Percentiles rank a stretch among this genome's conserved stretches.
phyloP scores from a whole-genome alignment of 257 asterid genomes.

The Jasminum sambac region DNA sequence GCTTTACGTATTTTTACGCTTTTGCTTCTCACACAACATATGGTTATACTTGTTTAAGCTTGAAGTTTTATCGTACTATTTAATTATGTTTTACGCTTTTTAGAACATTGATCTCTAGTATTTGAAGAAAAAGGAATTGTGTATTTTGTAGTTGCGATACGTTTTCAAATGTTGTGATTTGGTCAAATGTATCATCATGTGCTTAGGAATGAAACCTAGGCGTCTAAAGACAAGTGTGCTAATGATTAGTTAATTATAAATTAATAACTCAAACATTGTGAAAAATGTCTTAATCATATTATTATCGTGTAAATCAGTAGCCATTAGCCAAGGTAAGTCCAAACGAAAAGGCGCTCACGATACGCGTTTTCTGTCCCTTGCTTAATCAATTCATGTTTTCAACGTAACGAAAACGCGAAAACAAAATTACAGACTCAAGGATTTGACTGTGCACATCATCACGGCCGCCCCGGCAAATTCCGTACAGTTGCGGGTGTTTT shows the following conservation, averaged over 20 bases:
- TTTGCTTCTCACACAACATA: no score
- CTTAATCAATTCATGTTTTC: not conserved
- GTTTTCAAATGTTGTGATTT: no score
- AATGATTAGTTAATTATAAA: not conserved
- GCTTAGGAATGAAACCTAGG: no score
- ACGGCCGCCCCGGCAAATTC: not conserved
- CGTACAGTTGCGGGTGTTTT: not conserved
- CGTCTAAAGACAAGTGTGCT: no score
- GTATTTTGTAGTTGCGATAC: no score
- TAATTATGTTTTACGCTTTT: no score
- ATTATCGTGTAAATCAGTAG: not conserved
- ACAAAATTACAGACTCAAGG: not conserved
- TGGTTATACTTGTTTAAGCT: no score
- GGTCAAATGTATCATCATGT: no score
- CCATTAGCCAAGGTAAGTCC: not conserved
- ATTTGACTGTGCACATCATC: not conserved
- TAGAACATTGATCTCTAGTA: no score
- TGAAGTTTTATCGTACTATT: no score
- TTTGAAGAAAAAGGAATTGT: no score
- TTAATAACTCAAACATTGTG: not conserved
- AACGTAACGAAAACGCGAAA: not conserved
- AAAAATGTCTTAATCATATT: not conserved
- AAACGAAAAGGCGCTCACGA: not conserved
- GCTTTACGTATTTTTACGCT: no score
- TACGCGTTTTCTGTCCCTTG: constrained; percentile 7